Base-by-base conservation (phyloP, 1,284 basidiomycete species). In the Trametes versicolor region DNA sequence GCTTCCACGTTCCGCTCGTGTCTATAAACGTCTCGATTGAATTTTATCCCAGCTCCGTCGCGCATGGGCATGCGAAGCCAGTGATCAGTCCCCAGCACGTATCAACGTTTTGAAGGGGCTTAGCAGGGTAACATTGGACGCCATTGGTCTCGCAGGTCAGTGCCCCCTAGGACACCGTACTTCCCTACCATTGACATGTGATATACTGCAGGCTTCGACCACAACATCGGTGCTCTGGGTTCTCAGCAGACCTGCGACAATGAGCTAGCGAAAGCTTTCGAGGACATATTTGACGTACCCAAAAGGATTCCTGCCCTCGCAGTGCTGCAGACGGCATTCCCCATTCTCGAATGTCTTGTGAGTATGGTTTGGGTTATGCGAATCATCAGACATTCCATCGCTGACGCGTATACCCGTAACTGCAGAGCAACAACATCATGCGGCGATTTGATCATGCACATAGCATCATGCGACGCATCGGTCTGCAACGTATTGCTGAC, bases 71-170 rank as follows among this genome's bases (percentile, higher is more conserved):
- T 39, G 45, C 21, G 60, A 71, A 48, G 45, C 73, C 23, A 23
- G 54, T 12, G 21, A 55, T 17, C 53, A 59, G 34, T 64, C 45
- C n/a, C 54, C 56, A 17, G 58, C 60, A n/a, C 74, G 76, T 34
- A 73, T 84, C 55, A 79, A 87, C 64, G 78, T 83, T 2, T 70
- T 81, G 49, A 64, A 72, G 6, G 81, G 78, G 72, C 75, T 86
- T 10, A 78, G 76, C 12, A 77, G 78, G 54, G 75, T 79, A 27
- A 85, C 84, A 0, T 74, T 86, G 39, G 84, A 86, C 65, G 76
- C 84, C 25, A 85, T 87, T 60, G 84, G 83, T 7, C 72, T 81
- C 6, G 83, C 84, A 0, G 83, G 83, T 75, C n/a, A 39, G 64
- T 45, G 1, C 29, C 23, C 39, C 5, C 17, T 17, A 37, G 12